These are phyloP conservation scores for Chaetothyriales sp. DNA, from an alignment of 2,329 filamentous ascomycete genomes.

Conservation along the genomic window DNA sequence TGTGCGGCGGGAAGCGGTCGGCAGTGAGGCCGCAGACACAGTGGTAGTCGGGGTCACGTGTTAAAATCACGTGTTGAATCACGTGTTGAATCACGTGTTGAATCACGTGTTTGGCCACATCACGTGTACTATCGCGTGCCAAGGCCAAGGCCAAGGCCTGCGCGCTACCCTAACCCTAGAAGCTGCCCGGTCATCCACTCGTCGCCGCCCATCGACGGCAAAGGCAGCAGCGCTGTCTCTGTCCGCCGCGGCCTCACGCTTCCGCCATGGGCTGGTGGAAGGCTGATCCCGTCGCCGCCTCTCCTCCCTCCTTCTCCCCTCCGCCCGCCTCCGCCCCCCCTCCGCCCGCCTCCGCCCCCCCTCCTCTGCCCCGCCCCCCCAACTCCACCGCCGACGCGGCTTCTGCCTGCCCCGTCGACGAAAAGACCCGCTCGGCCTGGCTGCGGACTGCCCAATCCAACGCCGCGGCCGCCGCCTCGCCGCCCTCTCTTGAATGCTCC, in stretches of 20 bases:
- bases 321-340: conserved; percentile 18
- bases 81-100: too few relatives aligned
- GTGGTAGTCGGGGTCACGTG: too few relatives aligned
- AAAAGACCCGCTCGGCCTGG: conserved; percentile 79
- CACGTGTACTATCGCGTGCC: too few relatives aligned
- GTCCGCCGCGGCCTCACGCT: neutral
- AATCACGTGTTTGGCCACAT: too few relatives aligned
- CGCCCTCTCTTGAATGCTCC: conserved; percentile 13
- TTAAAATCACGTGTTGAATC: too few relatives aligned
- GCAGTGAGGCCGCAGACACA: too few relatives aligned
- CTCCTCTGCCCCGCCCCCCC: conserved; percentile 19
- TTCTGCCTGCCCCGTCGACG: conserved; percentile 70
- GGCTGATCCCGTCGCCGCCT: conserved; percentile 15
- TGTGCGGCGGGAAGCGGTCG: neutral
- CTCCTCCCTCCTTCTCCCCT: conserved; percentile 20
- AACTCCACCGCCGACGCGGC: conserved; percentile 23
- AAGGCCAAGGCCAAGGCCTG: too few relatives aligned
- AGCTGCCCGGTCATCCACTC: too few relatives aligned
- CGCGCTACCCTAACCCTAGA: too few relatives aligned
- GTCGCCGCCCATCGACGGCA: neutral
- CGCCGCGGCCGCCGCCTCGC: conserved; percentile 8
- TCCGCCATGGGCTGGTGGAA: conserved; percentile 19
- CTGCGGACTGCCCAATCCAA: conserved; percentile 35
- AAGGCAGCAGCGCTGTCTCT: conserved; percentile 1
- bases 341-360: conserved; percentile 20